Conservation (phyloP, 2,329 filamentous ascomycete species). For the Coniella lustricola region DNA sequence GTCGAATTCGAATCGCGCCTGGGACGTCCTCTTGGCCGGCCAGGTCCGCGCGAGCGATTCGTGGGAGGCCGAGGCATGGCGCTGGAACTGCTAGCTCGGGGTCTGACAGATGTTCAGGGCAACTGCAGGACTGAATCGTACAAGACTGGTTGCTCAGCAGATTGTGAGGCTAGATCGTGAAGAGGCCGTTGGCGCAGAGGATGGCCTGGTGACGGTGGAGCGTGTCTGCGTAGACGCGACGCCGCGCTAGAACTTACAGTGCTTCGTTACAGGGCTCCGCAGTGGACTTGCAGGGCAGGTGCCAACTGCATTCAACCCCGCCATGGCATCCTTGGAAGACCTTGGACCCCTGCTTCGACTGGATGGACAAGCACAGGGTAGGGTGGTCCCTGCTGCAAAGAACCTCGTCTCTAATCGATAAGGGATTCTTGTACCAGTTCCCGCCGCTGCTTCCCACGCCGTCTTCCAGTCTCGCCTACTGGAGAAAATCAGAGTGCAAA, state of each 20-base stretch:
- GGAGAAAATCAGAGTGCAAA: neutral
- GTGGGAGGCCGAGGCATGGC: conserved; percentile 5
- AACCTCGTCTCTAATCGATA: neutral
- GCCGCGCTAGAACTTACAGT: too few relatives aligned
- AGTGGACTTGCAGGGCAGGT: neutral
- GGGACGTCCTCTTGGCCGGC: conserved; percentile 22
- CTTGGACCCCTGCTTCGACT: too few relatives aligned
- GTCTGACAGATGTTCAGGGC: too few relatives aligned
- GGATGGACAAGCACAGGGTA: too few relatives aligned
- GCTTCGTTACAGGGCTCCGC: too few relatives aligned
- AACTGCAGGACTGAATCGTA: too few relatives aligned
- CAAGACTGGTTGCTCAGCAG: too few relatives aligned
- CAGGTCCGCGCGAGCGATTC: conserved; percentile 10
- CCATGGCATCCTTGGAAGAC: neutral
- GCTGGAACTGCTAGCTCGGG: too few relatives aligned
- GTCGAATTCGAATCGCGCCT: conserved; percentile 39
- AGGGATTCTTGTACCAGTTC: conserved; percentile 1
- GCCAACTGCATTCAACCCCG: too few relatives aligned
- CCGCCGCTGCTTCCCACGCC: too few relatives aligned
- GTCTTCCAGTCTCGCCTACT: too few relatives aligned
- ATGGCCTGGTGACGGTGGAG: neutral
- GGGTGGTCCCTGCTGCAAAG: neutral
- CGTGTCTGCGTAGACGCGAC: neutral
- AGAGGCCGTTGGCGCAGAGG: neutral
- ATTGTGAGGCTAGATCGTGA: too few relatives aligned